Conservation (phyloP, 192 early-diverging fungal genomes). For the Coemansia sp. region DNA sequence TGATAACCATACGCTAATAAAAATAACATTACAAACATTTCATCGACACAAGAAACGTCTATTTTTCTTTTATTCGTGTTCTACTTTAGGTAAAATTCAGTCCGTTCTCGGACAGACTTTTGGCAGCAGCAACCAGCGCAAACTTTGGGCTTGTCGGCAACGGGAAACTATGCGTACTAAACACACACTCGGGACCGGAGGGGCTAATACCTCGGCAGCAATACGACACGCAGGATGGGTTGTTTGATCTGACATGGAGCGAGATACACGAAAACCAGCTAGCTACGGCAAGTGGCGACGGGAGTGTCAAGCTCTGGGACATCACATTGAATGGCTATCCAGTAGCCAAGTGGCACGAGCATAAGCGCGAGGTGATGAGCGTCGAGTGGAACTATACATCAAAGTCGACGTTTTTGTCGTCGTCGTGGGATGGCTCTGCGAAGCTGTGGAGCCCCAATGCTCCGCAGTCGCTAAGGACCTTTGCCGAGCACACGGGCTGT, state of each 20-base stretch:
- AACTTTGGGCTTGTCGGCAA: slow-evolving; percentile 99
- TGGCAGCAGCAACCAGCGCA: slow-evolving; percentile 85
- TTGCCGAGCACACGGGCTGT: slow-evolving; percentile 87
- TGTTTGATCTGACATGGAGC: slow-evolving; percentile 95
- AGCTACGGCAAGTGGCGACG: slow-evolving; percentile 88
- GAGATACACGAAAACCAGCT: slow-evolving; percentile 95
- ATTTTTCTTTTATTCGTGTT: background rate
- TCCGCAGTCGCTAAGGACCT: slow-evolving; percentile 78
- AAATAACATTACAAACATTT: background rate
- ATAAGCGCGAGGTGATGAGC: slow-evolving; percentile 89
- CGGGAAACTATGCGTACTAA: slow-evolving; percentile 81
- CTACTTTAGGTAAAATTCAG: slow-evolving; percentile 66
- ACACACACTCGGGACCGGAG: slow-evolving; percentile 28
- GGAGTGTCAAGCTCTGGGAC: slow-evolving; percentile 94
- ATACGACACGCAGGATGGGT: slow-evolving; percentile 95
- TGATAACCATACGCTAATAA: background rate
- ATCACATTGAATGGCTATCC: slow-evolving; percentile 63
- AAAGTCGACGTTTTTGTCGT: slow-evolving; percentile 86
- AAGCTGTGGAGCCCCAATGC: slow-evolving; percentile 92
- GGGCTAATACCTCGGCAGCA: slow-evolving; percentile 41
- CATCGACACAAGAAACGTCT: background rate
- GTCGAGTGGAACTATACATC: slow-evolving; percentile 92
- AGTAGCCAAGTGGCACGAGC: slow-evolving; percentile 89
- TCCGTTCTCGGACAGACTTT: slow-evolving; percentile 87
- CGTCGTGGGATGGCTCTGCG: slow-evolving; percentile 94